A percentile compares a stretch with the other conserved stretches of the same genome.
Conservation (phyloP, 805 yeast genomes). For the Vanderwaltozyma tropicalis region DNA sequence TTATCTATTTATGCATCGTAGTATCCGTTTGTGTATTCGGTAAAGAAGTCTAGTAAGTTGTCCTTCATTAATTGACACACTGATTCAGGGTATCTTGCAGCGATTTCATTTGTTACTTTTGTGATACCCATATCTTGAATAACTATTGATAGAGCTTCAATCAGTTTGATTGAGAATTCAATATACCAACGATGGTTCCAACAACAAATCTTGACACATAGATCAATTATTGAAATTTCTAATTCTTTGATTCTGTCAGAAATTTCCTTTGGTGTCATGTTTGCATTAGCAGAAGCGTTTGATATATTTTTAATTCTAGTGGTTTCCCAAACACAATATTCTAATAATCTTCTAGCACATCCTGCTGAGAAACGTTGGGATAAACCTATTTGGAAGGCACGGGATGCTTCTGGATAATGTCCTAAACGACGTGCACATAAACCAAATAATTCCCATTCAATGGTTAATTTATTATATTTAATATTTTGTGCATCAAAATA, state of each 20-base stretch:
- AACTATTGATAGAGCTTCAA: slow-evolving; percentile 47
- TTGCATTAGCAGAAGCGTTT: slow-evolving; percentile 4
- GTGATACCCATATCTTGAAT: slow-evolving; percentile 70
- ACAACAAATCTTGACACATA: slow-evolving; percentile 70
- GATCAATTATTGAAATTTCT: slow-evolving; percentile 54
- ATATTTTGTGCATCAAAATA: slow-evolving; percentile 85
- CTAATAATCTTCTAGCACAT: slow-evolving; percentile 64
- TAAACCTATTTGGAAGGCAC: slow-evolving; percentile 69
- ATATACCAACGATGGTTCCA: slow-evolving; percentile 98
- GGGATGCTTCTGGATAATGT: slow-evolving; percentile 77
- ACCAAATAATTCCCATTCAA: slow-evolving; percentile 92
- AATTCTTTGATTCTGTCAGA: slow-evolving; percentile 23
- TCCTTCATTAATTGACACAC: slow-evolving; percentile 20
- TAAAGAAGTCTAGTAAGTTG: slow-evolving; percentile 22
- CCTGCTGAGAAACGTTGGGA: slow-evolving; percentile 68
- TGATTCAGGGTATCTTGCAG: slow-evolving; percentile 49
- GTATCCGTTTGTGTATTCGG: slow-evolving; percentile 19
- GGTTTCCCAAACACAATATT: slow-evolving; percentile 47
- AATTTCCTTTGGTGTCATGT: slow-evolving; percentile 26
- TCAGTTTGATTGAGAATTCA: slow-evolving; percentile 68
- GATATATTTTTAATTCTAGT: slow-evolving; percentile 17
- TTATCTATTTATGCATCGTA: slow-evolving; percentile 17
- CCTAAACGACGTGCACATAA: slow-evolving; percentile 74
- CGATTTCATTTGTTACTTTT: slow-evolving; percentile 62
- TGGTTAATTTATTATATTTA: slow-evolving; percentile 62